Conservation (phyloP, 83 land plant genomes). For the Picea abies region DNA sequence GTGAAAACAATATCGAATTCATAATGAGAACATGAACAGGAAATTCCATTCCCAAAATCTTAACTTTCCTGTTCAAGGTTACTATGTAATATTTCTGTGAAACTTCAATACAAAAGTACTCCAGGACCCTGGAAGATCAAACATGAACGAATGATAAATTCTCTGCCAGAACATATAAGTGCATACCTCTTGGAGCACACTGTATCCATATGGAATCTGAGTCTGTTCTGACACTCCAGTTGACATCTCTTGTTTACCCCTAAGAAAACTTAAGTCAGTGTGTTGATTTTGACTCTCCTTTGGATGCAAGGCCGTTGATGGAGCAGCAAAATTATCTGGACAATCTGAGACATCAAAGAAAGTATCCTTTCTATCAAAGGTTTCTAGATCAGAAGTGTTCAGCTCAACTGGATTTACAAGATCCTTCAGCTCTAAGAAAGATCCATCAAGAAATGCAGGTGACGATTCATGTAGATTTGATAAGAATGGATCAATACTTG, state of each 20-base stretch:
- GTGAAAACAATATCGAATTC: neutral
- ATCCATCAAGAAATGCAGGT: neutral
- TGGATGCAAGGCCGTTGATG: neutral
- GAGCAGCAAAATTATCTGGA: neutral
- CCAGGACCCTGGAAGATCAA: neutral
- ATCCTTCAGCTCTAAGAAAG: neutral
- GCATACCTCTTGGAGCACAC: neutral
- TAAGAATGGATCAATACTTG: neutral
- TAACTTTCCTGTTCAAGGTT: neutral
- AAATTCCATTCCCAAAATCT: neutral
- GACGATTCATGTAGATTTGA: neutral
- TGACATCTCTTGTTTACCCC: neutral
- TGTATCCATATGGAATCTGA: neutral
- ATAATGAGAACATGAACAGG: neutral
- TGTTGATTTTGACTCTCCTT: neutral
- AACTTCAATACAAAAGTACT: constrained; percentile 1
- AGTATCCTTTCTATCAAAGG: neutral
- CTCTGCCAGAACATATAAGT: neutral
- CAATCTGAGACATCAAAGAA: neutral
- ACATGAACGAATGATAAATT: neutral
- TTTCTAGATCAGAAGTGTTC: neutral
- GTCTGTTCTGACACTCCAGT: neutral
- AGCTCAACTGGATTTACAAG: neutral
- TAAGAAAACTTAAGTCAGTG: neutral
- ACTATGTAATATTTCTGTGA: neutral